Base-by-base conservation (phyloP, 2,329 filamentous ascomycete species). In the Fusarium humuli region DNA sequence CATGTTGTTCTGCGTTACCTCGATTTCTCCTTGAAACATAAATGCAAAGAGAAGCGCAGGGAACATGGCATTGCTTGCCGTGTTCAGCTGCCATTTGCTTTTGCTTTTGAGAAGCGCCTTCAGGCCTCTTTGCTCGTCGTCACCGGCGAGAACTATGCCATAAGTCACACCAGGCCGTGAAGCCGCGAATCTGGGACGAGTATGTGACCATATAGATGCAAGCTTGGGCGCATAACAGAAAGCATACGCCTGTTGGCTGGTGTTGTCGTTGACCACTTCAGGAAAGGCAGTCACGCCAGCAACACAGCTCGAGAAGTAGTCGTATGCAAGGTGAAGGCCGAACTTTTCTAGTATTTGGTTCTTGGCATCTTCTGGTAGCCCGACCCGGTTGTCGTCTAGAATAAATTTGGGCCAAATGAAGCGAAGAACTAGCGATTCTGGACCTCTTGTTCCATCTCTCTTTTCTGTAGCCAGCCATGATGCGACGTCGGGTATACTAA, bases 181-280 rank as follows among this genome's bases (percentile, higher is more conserved):
- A 7, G 59, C 20, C 3, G 54, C n/a, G 4, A 67, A 32, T 18
- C 55, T 59, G 23, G 70, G 71, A 29, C 52, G 57, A 29, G 65
- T 67, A 48, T 79, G 74, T 4, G 79, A 80, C 81, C 81, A 82
- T 25, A 79, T 70, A 18, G 76, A 73, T 9, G 78, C 80, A 25
- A 82, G 66, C 54, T 82, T 82, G 4, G 81, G 81, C 20, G 77
- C 76, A 46, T 81, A 81, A 57, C 76, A 77, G 59, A 81, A 77
- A 4, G 77, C 74, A 55, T 77, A 80, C 6, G 78, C 64, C 14
- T 72, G 73, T 9, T 65, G 56, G 7, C 70, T 54, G 4, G 34
- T 32, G 5, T 66, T 50, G 4, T 64, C 46, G 7, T 29, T 52
- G 2, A 50, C 41, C 2, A 57, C 41, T 12, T 53, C 46, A 1